Conservation (phyloP, 208 protist species). For the Crithidia mellificae region DNA sequence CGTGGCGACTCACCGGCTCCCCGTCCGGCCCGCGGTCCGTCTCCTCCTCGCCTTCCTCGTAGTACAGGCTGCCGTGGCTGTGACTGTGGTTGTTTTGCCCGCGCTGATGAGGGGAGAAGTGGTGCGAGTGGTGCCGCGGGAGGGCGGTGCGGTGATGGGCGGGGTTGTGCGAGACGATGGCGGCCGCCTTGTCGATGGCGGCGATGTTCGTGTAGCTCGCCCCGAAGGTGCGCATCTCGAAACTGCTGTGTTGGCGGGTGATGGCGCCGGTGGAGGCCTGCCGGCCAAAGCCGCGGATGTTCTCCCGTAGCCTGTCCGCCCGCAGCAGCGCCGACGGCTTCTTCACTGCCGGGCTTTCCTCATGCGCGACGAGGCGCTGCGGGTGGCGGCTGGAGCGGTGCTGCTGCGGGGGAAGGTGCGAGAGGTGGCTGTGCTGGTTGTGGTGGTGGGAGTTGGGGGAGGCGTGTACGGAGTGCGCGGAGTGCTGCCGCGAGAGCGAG, state of each 20-base stretch:
- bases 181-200: neutral
- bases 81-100: neutral
- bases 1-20: neutral
- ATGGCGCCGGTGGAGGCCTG: slow-evolving; percentile 1
- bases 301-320: slow-evolving; percentile 27
- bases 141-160: slow-evolving; percentile 2
- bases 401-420: neutral
- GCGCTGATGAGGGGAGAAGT: slow-evolving; percentile 5
- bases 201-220: slow-evolving; percentile 21
- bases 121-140: slow-evolving; percentile 1
- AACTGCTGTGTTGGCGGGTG: slow-evolving; percentile 17
- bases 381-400: slow-evolving; percentile 12
- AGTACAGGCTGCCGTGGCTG: slow-evolving; percentile 16
- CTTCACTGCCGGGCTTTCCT: slow-evolving; percentile 11
- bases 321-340: slow-evolving; percentile 16
- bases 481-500: neutral
- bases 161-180: neutral
- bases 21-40: neutral
- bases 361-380: slow-evolving; percentile 5
- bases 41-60: slow-evolving; percentile 5
- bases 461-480: neutral
- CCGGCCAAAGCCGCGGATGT: slow-evolving; percentile 29
- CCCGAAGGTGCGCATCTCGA: slow-evolving; percentile 23
- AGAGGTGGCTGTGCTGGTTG: neutral
- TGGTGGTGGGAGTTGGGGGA: neutral